A percentile compares a stretch with the other conserved stretches of the same genome.
Evolutionary conservation across 2,329 filamentous ascomycete species (phyloP).

Genomic region (Microcera coccophila): DNA sequence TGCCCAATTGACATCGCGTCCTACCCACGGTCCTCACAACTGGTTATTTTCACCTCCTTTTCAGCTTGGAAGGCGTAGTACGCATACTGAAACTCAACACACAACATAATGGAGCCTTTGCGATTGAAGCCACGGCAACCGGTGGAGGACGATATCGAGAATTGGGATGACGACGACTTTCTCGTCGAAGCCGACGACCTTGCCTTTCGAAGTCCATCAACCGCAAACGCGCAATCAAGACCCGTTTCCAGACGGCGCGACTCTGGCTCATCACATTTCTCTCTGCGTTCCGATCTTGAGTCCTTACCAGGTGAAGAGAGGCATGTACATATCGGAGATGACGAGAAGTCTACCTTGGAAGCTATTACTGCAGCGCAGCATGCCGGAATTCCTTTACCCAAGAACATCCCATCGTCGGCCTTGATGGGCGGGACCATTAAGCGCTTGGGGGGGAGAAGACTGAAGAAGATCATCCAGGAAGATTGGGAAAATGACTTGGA

Average conservation of each 20-base stretch:
- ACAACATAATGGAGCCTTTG: constrained; percentile 48
- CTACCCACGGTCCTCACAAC: constrained; percentile 15
- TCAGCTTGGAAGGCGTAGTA: constrained; percentile 11
- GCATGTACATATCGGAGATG: constrained; percentile 80
- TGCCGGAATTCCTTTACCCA: constrained; percentile 86
- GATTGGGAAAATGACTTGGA: constrained; percentile 81
- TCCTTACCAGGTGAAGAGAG: constrained; percentile 75
- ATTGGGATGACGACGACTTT: constrained; percentile 76
- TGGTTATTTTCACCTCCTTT: constrained; percentile 8
- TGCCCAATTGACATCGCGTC: constrained; percentile 26
- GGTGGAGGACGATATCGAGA: constrained; percentile 63
- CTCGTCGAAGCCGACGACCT: constrained; percentile 66
- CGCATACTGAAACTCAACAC: constrained; percentile 6
- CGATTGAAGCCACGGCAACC: constrained; percentile 51
- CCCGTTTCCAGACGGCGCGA: constrained; percentile 56
- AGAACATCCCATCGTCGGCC: constrained; percentile 82
- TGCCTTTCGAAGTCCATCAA: constrained; percentile 52
- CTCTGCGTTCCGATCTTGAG: constrained; percentile 77
- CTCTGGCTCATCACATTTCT: constrained; percentile 76
- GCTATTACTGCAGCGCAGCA: constrained; percentile 83
- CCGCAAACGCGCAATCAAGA: constrained; percentile 38
- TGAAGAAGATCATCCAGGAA: constrained; percentile 69
- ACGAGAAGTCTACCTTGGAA: constrained; percentile 77
- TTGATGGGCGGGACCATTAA: constrained; percentile 91
- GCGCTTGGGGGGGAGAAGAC: constrained; percentile 71